phyloP scores from a whole-genome alignment of 805 yeast genomes.

The Starmerella bacillaris region DNA sequence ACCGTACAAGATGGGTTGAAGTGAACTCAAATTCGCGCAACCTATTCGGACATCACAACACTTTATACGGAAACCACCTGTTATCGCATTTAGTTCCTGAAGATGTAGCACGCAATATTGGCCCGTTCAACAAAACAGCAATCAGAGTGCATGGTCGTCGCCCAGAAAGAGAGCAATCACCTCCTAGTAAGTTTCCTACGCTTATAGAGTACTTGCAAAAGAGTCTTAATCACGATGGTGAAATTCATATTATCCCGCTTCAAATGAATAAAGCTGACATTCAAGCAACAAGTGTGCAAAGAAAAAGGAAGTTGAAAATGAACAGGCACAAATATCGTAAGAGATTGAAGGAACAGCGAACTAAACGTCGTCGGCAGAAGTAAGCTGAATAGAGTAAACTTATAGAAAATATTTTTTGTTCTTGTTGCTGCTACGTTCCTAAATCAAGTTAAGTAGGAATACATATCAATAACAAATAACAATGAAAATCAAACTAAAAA shows the following conservation, averaged over 20 bases:
- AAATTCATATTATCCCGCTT: conserved; percentile 8
- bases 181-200: conserved; percentile 5
- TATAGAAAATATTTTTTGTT: no score
- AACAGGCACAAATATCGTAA: conserved; percentile 92
- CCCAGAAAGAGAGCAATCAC: not conserved
- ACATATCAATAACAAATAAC: no score
- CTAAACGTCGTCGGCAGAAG: conserved; percentile 22
- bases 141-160: conserved; percentile 1
- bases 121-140: conserved; percentile 20
- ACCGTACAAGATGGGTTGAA: conserved; percentile 2
- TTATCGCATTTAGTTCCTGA: conserved; percentile 21
- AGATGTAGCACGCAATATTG: conserved; percentile 23
- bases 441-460: no score
- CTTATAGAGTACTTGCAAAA: conserved; percentile 9
- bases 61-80: not conserved
- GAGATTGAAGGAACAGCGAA: conserved; percentile 83
- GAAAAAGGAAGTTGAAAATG: conserved; percentile 76
- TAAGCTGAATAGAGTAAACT: no score
- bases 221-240: conserved; percentile 5
- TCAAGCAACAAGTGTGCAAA: conserved; percentile 24
- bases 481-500: no score
- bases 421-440: no score
- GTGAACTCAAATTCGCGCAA: not conserved
- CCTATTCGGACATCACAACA: not conserved
- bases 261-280: conserved; percentile 9